A percentile compares a stretch with the other conserved stretches of the same genome.
phyloP scores from a whole-genome alignment of 2,329 filamentous ascomycete genomes.

The Botryosphaeria dothidea region DNA sequence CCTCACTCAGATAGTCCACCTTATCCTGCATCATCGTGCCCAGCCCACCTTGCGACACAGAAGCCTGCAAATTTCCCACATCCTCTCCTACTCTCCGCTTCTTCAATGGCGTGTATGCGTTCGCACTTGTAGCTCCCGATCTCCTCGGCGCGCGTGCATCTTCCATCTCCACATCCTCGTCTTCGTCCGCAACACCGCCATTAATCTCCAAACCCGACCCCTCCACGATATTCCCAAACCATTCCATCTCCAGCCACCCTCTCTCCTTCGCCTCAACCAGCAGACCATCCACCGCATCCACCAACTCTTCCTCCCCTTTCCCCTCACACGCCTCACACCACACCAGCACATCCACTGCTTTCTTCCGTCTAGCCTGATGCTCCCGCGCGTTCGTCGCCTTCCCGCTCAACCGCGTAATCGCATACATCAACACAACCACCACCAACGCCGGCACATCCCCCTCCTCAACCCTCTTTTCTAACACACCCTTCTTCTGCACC shows the following conservation, averaged over 20 bases:
- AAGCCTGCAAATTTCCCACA: constrained; percentile 24
- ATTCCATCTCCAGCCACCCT: constrained; percentile 25
- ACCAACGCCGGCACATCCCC: constrained; percentile 55
- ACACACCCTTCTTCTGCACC: background rate
- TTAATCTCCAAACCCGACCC: constrained; percentile 16
- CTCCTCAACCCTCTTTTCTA: background rate
- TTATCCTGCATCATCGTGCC: constrained; percentile 74
- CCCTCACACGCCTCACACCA: constrained; percentile 30
- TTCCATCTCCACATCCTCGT: constrained; percentile 37
- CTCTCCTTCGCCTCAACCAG: constrained; percentile 3
- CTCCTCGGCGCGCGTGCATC: constrained; percentile 27
- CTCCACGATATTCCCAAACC: constrained; percentile 22
- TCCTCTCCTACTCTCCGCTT: constrained; percentile 26
- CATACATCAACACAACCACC: constrained; percentile 62
- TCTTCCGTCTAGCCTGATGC: background rate
- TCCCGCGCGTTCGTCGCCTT: background rate
- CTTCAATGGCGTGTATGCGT: constrained; percentile 31
- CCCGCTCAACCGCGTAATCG: constrained; percentile 52
- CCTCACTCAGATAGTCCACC: constrained; percentile 70
- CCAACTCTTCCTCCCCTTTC: constrained; percentile 31
- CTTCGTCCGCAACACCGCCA: constrained; percentile 39
- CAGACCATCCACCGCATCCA: constrained; percentile 42
- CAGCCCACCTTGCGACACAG: constrained; percentile 44
- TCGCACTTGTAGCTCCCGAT: constrained; percentile 20
- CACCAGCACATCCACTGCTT: background rate